phyloP scores from a whole-genome alignment of 139 green algal species.

The Diplosphaera chodatii region DNA sequence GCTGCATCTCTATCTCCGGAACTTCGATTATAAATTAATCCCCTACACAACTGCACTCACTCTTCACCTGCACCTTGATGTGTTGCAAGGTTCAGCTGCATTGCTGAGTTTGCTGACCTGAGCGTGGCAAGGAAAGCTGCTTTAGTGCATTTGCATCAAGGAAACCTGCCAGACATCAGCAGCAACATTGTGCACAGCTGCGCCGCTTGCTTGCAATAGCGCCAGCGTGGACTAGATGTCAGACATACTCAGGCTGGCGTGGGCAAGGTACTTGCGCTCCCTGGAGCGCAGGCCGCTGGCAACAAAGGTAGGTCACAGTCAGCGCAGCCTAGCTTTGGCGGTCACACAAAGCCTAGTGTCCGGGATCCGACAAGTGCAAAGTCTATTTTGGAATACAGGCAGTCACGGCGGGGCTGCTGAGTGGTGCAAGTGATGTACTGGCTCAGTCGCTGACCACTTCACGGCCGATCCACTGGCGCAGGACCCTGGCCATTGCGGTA shows the following conservation, averaged over 20 bases:
- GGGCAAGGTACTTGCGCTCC: constrained; percentile 33
- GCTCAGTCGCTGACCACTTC: constrained; percentile 30
- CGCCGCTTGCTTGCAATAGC: too few relatives aligned
- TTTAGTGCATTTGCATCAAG: not conserved
- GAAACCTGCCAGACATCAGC: too few relatives aligned
- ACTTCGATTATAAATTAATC: too few relatives aligned
- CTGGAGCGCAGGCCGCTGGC: constrained; percentile 36
- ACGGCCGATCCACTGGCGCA: constrained; percentile 18
- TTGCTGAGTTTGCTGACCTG: too few relatives aligned
- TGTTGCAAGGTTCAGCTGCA: too few relatives aligned
- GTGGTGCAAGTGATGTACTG: constrained; percentile 42
- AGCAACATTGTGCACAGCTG: too few relatives aligned
- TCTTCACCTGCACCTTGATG: too few relatives aligned
- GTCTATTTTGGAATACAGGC: constrained; percentile 5
- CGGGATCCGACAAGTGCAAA: too few relatives aligned
- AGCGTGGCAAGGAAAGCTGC: not conserved
- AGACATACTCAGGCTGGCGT: constrained; percentile 1
- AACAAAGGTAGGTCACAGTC: constrained; percentile 30
- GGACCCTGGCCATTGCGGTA: constrained; percentile 32
- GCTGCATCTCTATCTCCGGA: not conserved
- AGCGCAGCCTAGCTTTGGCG: not conserved
- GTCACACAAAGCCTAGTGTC: not conserved
- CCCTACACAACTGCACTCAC: too few relatives aligned
- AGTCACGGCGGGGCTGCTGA: constrained; percentile 38
- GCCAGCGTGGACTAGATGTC: too few relatives aligned